Percentiles rank a stretch among this genome's conserved stretches.
Conservation (phyloP, 1,284 basidiomycete genomes). For the Butyriboletus appendiculatus region DNA sequence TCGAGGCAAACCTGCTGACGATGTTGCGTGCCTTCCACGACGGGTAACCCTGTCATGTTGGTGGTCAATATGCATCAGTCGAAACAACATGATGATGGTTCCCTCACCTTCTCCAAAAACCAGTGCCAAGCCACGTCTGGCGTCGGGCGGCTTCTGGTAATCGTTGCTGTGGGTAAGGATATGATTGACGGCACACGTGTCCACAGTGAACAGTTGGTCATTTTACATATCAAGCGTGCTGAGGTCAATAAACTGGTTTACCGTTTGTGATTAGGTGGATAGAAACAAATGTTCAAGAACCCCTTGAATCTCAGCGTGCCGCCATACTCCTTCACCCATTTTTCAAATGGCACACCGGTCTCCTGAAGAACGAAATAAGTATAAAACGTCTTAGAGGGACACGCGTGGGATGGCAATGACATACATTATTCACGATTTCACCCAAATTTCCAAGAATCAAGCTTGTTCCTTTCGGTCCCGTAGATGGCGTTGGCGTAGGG, state of each 20-base stretch:
- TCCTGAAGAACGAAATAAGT: conserved; percentile 1
- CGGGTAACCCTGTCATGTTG: conserved; percentile 12
- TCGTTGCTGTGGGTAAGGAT: conserved; percentile 37
- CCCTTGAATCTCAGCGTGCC: conserved; percentile 46
- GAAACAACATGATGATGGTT: background rate
- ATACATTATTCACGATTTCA: conserved; percentile 9
- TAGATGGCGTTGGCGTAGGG: conserved; percentile 12
- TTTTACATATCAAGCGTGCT: conserved; percentile 9
- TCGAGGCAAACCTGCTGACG: conserved; percentile 26
- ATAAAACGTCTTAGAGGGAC: background rate
- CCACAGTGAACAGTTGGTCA: conserved; percentile 32
- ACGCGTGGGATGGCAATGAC: background rate
- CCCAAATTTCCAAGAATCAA: conserved; percentile 7
- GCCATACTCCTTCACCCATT: conserved; percentile 57
- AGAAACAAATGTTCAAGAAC: conserved; percentile 16
- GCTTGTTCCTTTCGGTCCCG: conserved; percentile 7
- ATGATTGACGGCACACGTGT: conserved; percentile 39
- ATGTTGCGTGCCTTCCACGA: conserved; percentile 23
- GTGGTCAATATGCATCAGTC: background rate
- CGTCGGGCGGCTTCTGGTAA: conserved; percentile 36
- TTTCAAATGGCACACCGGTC: background rate
- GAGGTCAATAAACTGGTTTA: background rate
- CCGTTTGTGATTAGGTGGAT: background rate
- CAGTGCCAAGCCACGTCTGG: conserved; percentile 20
- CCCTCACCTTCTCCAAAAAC: conserved; percentile 34